phyloP scores from a whole-genome alignment of 495 filamentous ascomycete species.

The Talaromyces stipitatus region DNA sequence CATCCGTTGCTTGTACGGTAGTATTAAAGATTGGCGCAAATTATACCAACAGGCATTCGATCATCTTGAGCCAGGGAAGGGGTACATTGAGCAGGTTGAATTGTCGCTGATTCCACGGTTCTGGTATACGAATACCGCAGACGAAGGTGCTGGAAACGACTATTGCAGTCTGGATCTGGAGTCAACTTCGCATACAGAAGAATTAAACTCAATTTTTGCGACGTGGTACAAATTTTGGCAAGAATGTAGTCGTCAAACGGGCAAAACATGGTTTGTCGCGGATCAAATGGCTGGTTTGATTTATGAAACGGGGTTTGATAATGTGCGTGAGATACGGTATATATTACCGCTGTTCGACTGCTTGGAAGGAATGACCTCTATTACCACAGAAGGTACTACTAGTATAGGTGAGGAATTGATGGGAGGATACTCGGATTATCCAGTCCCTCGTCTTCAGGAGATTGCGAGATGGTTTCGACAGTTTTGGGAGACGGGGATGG shows the following conservation, averaged over 20 bases:
- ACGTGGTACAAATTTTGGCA: conserved; percentile 23
- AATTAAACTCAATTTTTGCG: conserved; percentile 10
- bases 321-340: conserved; percentile 31
- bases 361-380: background rate
- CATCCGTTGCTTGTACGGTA: conserved; percentile 53
- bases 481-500: background rate
- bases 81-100: conserved; percentile 54
- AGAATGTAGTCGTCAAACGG: conserved; percentile 26
- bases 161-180: conserved; percentile 13
- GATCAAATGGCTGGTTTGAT: conserved; percentile 18
- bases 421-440: background rate
- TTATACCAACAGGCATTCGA: conserved; percentile 54
- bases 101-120: conserved; percentile 1
- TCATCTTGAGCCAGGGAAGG: conserved; percentile 53
- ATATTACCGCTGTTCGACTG: background rate
- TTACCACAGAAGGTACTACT: background rate
- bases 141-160: background rate
- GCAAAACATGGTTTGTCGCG: conserved; percentile 29
- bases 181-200: conserved; percentile 23
- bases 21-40: conserved; percentile 52
- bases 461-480: conserved; percentile 2
- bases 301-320: conserved; percentile 23
- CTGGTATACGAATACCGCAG: background rate
- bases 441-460: background rate
- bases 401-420: background rate